phyloP scores from a whole-genome alignment of 306 rosid species.

The Acacia crassicarpa region DNA sequence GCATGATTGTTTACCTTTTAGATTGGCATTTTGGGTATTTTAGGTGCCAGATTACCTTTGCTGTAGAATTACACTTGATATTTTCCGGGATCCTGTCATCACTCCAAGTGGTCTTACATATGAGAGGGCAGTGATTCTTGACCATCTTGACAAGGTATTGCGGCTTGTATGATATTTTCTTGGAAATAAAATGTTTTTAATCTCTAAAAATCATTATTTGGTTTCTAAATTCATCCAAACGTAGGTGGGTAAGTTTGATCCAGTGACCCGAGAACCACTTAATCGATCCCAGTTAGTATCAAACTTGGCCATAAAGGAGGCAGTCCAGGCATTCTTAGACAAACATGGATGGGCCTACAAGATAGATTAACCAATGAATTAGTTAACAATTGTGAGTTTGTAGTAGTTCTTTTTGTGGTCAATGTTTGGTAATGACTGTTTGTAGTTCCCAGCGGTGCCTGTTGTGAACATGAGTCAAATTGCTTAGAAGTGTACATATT shows the following conservation, averaged over 20 bases:
- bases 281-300: slow-evolving; percentile 58
- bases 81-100: slow-evolving; percentile 94
- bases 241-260: slow-evolving; percentile 89
- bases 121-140: slow-evolving; percentile 84
- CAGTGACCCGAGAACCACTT: slow-evolving; percentile 73
- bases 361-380: slow-evolving; percentile 41
- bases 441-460: slow-evolving; percentile 7
- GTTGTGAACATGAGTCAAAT: neutral
- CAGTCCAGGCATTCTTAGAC: slow-evolving; percentile 71
- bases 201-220: neutral
- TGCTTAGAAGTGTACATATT: slow-evolving; percentile 29
- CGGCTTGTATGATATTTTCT: slow-evolving; percentile 24
- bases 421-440: slow-evolving; percentile 4
- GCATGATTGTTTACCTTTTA: neutral
- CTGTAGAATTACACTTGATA: slow-evolving; percentile 84
- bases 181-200: neutral
- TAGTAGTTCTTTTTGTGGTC: slow-evolving; percentile 11
- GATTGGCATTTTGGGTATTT: slow-evolving; percentile 1
- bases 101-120: slow-evolving; percentile 89
- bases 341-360: slow-evolving; percentile 91
- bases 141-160: slow-evolving; percentile 82
- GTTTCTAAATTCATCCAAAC: slow-evolving; percentile 18
- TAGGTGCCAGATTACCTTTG: slow-evolving; percentile 93
- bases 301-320: slow-evolving; percentile 82
- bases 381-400: slow-evolving; percentile 8